phyloP scores from a whole-genome alignment of 441 rosid species.

The Gossypium lobatum region DNA sequence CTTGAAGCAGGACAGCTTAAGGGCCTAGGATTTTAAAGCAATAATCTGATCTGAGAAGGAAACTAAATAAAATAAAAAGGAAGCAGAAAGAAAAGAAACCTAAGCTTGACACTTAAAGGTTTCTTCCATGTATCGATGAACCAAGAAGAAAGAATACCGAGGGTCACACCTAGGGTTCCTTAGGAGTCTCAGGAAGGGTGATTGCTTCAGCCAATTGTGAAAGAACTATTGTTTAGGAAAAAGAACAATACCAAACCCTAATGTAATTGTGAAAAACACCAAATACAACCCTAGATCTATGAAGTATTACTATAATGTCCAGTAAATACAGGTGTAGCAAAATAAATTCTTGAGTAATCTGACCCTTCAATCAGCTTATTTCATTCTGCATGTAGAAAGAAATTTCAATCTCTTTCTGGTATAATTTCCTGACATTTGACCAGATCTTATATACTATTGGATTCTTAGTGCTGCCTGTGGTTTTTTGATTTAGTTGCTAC shows the following conservation, averaged over 20 bases:
- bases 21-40: not conserved
- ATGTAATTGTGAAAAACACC: not conserved
- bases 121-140: not conserved
- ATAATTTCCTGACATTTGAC: not conserved
- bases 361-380: not conserved
- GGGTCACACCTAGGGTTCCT: not conserved
- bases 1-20: not conserved
- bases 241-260: not conserved
- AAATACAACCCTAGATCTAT: not conserved
- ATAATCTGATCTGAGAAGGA: not conserved
- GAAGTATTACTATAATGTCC: not conserved
- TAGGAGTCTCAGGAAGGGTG: not conserved
- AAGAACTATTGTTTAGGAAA: not conserved
- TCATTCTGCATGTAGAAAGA: slow-evolving; percentile 3
- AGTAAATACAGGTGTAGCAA: not conserved
- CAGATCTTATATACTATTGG: not conserved
- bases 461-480: not conserved
- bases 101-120: not conserved
- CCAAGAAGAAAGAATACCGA: not conserved
- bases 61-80: not conserved
- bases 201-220: not conserved
- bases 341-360: not conserved
- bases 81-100: not conserved
- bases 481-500: not conserved
- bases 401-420: not conserved